Evolutionary conservation across 2,329 filamentous ascomycete species (phyloP), one percentile per base, ranked within the genome.

Genomic region (Thielaviopsis ethacetica): DNA sequence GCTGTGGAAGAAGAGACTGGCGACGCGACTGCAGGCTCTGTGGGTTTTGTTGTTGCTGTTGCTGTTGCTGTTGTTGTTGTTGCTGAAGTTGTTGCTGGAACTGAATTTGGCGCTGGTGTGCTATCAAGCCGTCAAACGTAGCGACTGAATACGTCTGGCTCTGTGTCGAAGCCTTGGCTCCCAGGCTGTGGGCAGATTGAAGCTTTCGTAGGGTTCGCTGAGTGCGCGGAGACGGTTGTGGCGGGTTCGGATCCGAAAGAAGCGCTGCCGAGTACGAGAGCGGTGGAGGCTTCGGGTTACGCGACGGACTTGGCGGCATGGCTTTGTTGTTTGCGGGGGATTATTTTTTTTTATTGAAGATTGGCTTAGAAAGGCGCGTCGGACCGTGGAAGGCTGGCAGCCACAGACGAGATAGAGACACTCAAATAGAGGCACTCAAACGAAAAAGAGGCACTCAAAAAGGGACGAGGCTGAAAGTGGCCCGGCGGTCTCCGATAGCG

Each of bases 171-270:
- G 74, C 72, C 65, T 79, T 77, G 62, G 84, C 68, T 67, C 81
- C 81, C 58, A 88, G 71, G 70, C 79, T 75, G 72, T 89, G 85
- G 56, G 87, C 85, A 34, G 86, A 90, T 70, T 89, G 85, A 30
- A 88, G 80, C 68, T 85, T 84, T 64, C 86, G 81, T 62, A 90
- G 75, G 53, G 80, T 78, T 65, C 85, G 81, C 67, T 83, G 80
- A 26, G 81, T 82, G 62, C 82, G 78, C 51, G 83, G 82, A 27
- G 82, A 83, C 24, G 80, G 76, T 62, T 82, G 77, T 54, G 76
- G 69, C 65, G 79, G 75, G 58, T 79, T 71, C 38, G 26, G 52
- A 34, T 21, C 22, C 26, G 34, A 26, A 47, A 38, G 38, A 53
- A 26, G 51, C 4, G 27, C 51, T 5, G 51, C 51, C 13, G 27